Evolutionary conservation across 148 eudicot species (phyloP), one percentile per base, ranked within the genome.

Genomic region (Rhododendron williamsianum): DNA sequence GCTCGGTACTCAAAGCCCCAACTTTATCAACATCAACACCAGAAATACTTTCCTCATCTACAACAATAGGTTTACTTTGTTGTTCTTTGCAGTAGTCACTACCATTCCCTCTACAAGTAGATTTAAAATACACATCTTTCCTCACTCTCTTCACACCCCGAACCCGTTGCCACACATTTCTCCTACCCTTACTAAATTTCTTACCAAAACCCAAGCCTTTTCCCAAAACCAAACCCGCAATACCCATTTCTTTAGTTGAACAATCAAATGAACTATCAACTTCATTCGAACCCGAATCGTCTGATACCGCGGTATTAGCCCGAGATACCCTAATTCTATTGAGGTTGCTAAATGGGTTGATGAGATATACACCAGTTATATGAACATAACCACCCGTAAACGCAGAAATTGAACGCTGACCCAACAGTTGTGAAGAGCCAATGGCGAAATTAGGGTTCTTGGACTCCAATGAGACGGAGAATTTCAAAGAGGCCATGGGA

Each of bases 401-500:
- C 12, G 87, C 84, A 86, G 86, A 84, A 74, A 80, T 56, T 48
- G 87, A 85, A 83, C 89, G 49, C 52, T 79, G 87, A 86, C 85
- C 87, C 72, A 82, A 45, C 19, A 86, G 85, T 11, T 81, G 87
- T 45, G 79, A 89, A 76, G 84, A 88, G 65, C 84, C 73, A 45
- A 84, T 51, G 19, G 74, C n/a, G 27, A 82, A 91, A 87, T 86
- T 92, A 76, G 85, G 79, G 82, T 90, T 91, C 82, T 87, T 87
- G 83, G 89, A 77, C 51, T 93, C 91, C 27, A 89, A 63, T 27
- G 78, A 87, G 81, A 89, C 56, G 13, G 88, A 79, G 21, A 91
- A 85, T 77, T 81, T 87, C 84, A 92, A 60, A 45, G 92, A 90
- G 58, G 91, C 92, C 95, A 93, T 92, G 76, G 83, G 52, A 60